Conservation (phyloP, 495 filamentous ascomycete species). For the Hamigera avellanea region DNA sequence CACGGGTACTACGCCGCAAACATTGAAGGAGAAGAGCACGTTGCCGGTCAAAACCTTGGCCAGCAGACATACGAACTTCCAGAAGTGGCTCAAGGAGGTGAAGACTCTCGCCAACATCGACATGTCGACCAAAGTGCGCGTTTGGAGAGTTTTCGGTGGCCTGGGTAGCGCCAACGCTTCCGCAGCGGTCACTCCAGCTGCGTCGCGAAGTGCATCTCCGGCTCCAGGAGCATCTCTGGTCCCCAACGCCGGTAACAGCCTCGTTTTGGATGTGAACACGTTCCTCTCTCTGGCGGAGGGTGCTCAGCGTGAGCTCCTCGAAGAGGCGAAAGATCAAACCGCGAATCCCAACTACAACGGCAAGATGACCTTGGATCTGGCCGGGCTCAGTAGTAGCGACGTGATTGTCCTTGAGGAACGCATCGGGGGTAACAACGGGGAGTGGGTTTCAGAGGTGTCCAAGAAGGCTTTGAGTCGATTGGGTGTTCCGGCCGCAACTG, state of each 20-base stretch:
- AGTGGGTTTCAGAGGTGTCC: constrained; percentile 51
- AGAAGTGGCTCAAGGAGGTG: constrained; percentile 60
- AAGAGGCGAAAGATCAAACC: constrained; percentile 57
- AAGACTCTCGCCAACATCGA: constrained; percentile 57
- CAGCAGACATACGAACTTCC: constrained; percentile 53
- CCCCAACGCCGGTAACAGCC: constrained; percentile 45
- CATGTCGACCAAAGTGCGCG: constrained; percentile 56
- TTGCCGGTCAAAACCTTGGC: constrained; percentile 51
- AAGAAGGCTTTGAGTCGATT: constrained; percentile 27
- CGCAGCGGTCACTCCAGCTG: constrained; percentile 45
- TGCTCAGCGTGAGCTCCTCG: constrained; percentile 57
- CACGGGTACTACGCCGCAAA: constrained; percentile 43
- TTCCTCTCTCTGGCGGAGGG: constrained; percentile 59
- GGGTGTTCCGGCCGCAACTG: constrained; percentile 26
- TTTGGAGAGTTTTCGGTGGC: constrained; percentile 59
- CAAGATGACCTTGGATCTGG: constrained; percentile 44
- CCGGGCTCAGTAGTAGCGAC: constrained; percentile 55
- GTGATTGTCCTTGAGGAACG: constrained; percentile 71
- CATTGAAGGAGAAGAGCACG: constrained; percentile 46
- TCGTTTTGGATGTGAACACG: constrained; percentile 59
- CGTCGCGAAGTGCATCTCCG: constrained; percentile 43
- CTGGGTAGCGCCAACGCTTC: constrained; percentile 30
- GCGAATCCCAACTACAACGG: constrained; percentile 70
- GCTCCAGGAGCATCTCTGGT: constrained; percentile 27
- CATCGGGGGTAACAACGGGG: constrained; percentile 39